Evolutionary conservation across 1,284 basidiomycete species (phyloP).

Genomic region (Laetiporus sulphureus): DNA sequence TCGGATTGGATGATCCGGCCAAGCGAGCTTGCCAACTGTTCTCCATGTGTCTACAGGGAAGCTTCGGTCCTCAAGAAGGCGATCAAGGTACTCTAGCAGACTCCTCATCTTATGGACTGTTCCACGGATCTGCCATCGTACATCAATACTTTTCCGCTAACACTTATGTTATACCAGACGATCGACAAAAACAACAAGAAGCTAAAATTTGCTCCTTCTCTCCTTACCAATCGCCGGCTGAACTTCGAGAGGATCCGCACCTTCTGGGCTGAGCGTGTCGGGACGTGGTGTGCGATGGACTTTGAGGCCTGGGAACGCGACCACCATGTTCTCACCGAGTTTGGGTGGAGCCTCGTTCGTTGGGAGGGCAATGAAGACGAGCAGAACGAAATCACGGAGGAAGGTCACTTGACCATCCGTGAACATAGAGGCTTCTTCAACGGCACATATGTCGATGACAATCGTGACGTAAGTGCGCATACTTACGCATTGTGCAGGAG

Average conservation of each 20-base stretch:
- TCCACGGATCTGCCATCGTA: background rate
- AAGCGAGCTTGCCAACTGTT: constrained; percentile 46
- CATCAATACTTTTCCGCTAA: background rate
- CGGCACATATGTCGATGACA: constrained; percentile 51
- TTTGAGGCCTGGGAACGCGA: constrained; percentile 78
- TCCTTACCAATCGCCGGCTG: constrained; percentile 48
- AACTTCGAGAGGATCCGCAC: constrained; percentile 62
- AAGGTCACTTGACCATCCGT: constrained; percentile 60
- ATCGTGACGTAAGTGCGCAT: constrained; percentile 45
- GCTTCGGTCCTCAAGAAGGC: constrained; percentile 48
- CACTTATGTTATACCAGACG: constrained; percentile 32
- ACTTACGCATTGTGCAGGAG: too few relatives aligned
- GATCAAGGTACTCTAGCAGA: constrained; percentile 40
- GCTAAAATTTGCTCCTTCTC: constrained; percentile 48
- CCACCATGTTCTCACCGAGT: constrained; percentile 64
- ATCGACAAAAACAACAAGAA: constrained; percentile 75
- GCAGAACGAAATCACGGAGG: constrained; percentile 28
- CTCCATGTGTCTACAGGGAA: constrained; percentile 50
- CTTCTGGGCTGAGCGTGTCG: constrained; percentile 52
- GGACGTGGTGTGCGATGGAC: constrained; percentile 70
- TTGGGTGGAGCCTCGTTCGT: constrained; percentile 58
- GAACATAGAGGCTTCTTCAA: constrained; percentile 55
- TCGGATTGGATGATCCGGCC: constrained; percentile 61
- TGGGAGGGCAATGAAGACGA: constrained; percentile 43
- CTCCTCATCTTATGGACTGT: background rate